Base-by-base conservation (phyloP, 257 asterid genomes). In the Solanum rostratum region DNA sequence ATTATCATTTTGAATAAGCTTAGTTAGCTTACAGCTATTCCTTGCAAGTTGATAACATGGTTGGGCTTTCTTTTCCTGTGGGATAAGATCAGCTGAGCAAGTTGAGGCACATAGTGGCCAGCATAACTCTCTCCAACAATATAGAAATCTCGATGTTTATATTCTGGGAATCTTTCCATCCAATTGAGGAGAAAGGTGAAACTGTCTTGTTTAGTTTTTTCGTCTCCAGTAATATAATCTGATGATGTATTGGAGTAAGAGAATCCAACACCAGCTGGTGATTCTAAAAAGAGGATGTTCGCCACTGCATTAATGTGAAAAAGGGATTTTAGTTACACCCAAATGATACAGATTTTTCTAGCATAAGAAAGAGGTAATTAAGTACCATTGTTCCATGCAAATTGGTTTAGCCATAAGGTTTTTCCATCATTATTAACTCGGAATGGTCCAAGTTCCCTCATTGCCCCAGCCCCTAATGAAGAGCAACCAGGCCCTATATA, bases 401-500 rank as follows among this genome's bases (percentile, higher is more conserved):
- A 81, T 41, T 87, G 30, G 85, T 93, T 93, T 3, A 81, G 81
- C 92, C 90, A 90, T 16, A 93, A 82, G 0, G 95, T 91, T 87
- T 88, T 90, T 0, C 93, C 93, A 79, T 94, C 97, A 0, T 84
- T 88, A 52, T 90, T 94, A 41, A 91, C 94, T 1, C 94, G 91
- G 70, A 94, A 92, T 0, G 97, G 98, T 4, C 98, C 98, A 1
- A 87, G 89, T 80, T 92, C 97, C 0, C 68, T 86, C 94, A 94
- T 87, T 4, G 94, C 97, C 14, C 98, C 98, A 20, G 39, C 16
- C 5, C 95, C 98, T 10, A 94, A 63, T n/a, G 97, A 94, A 82
- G 98, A 92, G 85, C 98, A 93, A 0, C 97, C 98, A 18, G 98
- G 98, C 16, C 97, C 98, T 91, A 84, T 10, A 1, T 3, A 87